Evolutionary conservation across 768 basidiomycete species (phyloP), one percentile per base, ranked within the genome.

Genomic region (Hirschioporus abietinus): DNA sequence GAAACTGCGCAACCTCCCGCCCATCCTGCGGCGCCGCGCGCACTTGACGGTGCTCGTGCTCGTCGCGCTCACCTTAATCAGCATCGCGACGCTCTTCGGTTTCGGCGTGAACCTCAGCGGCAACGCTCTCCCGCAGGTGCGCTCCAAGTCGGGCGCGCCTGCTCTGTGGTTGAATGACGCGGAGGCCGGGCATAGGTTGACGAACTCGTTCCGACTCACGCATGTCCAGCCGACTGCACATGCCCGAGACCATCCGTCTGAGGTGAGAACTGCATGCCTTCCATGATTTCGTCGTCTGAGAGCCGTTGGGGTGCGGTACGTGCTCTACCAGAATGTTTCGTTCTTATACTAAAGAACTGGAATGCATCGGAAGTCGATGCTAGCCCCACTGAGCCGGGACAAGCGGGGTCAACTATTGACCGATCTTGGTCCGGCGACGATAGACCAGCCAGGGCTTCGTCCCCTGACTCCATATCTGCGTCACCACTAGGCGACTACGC

Each of bases 291-390:
- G 59, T 69, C 66, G 52, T 60, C 70, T 61, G 66, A 34, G 9
- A 57, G 18, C 34, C 23, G 35, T 24, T 23, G 64, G 34, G 27
- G 57, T 26, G 58, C 35, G 60, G 34, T 52, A 34, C 35, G 52
- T 30, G 67, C 35, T 25, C 68, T 66, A 25, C 69, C 66, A 27
- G 68, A 67, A 12, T 61, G 9, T 26, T 66, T 34, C 52, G 59
- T 64, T 65, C 69, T 62, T 72, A 68, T 66, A 1, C 81, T 75
- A 60, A 79, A 81, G 36, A 85, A 73, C 68, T 77, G 75, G 68
- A 87, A 87, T 63, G 85, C 83, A 42, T 81, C 78, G 24, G 86
- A 79, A 1, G 83, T 80, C 0, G 81, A 76, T 24, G 86, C 77
- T 63, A 88, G 82, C 52, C 71, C 70, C 25, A 80, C 75, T 6